These are phyloP conservation scores for Aspergillus sp. DNA, from an alignment of 2,329 filamentous ascomycete species.

Conservation along the genomic window DNA sequence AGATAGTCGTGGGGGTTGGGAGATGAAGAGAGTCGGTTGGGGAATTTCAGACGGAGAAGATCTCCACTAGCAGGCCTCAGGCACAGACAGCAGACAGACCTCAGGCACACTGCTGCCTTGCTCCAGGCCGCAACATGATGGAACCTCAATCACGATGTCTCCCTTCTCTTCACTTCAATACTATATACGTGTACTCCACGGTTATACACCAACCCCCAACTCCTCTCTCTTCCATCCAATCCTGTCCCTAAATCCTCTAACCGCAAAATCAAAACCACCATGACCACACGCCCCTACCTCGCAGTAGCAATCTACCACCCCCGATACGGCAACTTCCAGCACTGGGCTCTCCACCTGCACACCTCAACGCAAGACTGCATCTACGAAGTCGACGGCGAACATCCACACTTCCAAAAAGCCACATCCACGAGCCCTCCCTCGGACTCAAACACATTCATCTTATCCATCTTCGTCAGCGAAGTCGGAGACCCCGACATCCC, in stretches of 20 bases:
- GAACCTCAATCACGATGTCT: too few species aligned
- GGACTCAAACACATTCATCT: conserved; percentile 8
- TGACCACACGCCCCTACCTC: not conserved
- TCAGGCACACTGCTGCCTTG: not conserved
- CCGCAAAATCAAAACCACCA: too few species aligned
- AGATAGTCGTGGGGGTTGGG: not conserved
- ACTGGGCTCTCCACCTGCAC: conserved; percentile 24
- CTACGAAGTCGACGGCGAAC: conserved; percentile 23
- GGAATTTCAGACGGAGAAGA: too few species aligned
- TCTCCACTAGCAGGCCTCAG: too few species aligned
- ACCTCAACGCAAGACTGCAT: conserved; percentile 11
- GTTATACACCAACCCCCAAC: not conserved
- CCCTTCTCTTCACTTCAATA: too few species aligned
- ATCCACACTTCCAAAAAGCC: conserved; percentile 17
- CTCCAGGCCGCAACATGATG: not conserved
- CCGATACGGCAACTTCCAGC: conserved; percentile 23
- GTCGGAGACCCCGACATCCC: conserved; percentile 12
- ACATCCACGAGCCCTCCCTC: conserved; percentile 10
- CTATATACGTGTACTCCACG: not conserved
- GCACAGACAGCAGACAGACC: not conserved
- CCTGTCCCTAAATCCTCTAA: too few species aligned
- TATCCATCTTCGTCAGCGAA: conserved; percentile 12
- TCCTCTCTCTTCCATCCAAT: not conserved
- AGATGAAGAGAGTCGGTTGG: too few species aligned
- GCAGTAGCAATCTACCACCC: conserved; percentile 14